A percentile compares a stretch with the other conserved stretches of the same genome.
phyloP scores from a whole-genome alignment of 495 filamentous ascomycete species.

The Trichoderma parareesei region DNA sequence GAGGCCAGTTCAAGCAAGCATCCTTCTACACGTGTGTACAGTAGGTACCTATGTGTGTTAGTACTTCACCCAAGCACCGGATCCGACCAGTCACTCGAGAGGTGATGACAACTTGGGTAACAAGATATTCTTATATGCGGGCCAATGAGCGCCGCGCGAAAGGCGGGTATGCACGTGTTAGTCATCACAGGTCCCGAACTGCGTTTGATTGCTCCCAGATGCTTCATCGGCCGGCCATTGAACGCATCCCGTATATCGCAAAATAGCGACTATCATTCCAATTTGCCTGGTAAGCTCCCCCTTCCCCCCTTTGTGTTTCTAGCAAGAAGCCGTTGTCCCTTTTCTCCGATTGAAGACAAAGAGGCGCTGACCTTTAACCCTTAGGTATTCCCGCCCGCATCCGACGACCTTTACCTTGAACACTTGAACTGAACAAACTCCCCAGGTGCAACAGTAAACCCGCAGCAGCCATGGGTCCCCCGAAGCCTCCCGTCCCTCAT shows the following conservation, averaged over 20 bases:
- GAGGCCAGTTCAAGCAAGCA: no score
- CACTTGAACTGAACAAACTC: neutral
- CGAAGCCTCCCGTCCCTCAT: slow-evolving; percentile 51
- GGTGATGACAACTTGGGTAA: neutral
- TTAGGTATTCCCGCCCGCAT: neutral
- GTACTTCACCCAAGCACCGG: no score
- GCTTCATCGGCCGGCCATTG: neutral
- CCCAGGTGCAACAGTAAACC: neutral
- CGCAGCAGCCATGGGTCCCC: slow-evolving; percentile 13
- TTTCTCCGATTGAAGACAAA: neutral
- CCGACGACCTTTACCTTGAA: neutral
- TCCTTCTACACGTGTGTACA: no score
- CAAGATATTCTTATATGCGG: slow-evolving; percentile 3
- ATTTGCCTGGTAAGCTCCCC: neutral
- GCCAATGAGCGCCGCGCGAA: neutral
- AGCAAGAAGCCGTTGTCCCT: no score
- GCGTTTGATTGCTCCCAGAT: neutral
- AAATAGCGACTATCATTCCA: slow-evolving; percentile 1
- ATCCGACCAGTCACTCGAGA: neutral
- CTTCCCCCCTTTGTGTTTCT: no score
- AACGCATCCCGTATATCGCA: neutral
- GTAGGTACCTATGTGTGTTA: no score
- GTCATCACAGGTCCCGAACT: neutral
- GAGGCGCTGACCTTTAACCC: neutral
- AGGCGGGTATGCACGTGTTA: neutral